Evolutionary conservation across 495 filamentous ascomycete species (phyloP).

Genomic region (Hypoxylon intermedium): DNA sequence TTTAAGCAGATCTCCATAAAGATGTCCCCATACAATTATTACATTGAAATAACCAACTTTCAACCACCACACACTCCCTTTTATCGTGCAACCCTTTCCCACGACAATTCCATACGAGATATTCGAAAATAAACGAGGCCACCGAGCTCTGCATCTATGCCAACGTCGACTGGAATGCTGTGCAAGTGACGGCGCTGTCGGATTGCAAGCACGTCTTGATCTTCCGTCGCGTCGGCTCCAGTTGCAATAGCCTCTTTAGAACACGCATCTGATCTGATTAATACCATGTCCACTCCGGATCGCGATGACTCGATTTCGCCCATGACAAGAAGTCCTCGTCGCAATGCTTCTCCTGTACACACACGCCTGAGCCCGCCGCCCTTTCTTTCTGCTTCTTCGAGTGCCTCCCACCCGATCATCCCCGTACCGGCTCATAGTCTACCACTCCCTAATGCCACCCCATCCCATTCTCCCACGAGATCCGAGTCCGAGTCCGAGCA

Average conservation of each 20-base stretch:
- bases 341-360: conserved; percentile 16
- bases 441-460: conserved; percentile 25
- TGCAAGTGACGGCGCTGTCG: conserved; percentile 14
- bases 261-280: not conserved
- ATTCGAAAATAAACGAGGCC: no score
- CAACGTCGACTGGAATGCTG: conserved; percentile 1
- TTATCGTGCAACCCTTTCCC: not conserved
- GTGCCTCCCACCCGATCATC: not conserved
- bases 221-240: conserved; percentile 7
- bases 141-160: not conserved
- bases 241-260: no score
- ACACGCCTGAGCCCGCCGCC: conserved; percentile 25
- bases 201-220: conserved; percentile 19
- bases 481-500: conserved; percentile 31
- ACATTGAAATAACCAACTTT: not conserved
- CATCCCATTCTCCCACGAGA: conserved; percentile 26
- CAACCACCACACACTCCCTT: not conserved
- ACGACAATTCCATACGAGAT: no score
- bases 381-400: conserved; percentile 14
- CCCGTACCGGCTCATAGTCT: conserved; percentile 9
- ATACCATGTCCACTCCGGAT: conserved; percentile 40
- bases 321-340: conserved; percentile 37
- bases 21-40: not conserved
- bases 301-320: conserved; percentile 44
- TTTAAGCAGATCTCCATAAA: not conserved